A percentile compares a stretch with the other conserved stretches of the same genome.
These are phyloP conservation scores for Talaromyces nanjingensis DNA, from an alignment of 495 filamentous ascomycete genomes.

Conservation along the genomic window DNA sequence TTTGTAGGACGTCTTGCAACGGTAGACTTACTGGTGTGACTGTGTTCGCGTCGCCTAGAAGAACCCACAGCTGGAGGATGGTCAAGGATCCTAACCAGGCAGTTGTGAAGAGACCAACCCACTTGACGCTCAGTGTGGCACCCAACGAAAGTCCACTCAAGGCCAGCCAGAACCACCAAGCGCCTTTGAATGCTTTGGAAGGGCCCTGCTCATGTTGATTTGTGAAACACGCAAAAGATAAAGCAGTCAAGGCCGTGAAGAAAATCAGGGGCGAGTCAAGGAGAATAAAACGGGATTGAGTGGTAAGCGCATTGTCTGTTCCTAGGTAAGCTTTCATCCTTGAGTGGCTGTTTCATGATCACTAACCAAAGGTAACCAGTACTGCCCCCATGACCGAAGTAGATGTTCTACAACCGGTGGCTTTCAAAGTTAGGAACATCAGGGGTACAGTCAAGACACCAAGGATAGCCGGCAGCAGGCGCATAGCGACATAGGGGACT, in stretches of 20 bases:
- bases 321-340: conserved; percentile 12
- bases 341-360: not conserved
- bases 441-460: conserved; percentile 81
- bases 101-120: conserved; percentile 98
- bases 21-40: conserved; percentile 58
- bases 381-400: conserved; percentile 76
- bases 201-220: conserved; percentile 96
- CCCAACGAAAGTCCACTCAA: conserved; percentile 83
- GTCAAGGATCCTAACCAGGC: conserved; percentile 96
- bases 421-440: conserved; percentile 93
- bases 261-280: conserved; percentile 93
- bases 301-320: conserved; percentile 86
- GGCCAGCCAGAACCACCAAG: conserved; percentile 97
- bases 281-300: conserved; percentile 90
- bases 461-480: conserved; percentile 80
- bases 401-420: conserved; percentile 76
- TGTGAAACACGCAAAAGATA: conserved; percentile 87
- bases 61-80: conserved; percentile 83
- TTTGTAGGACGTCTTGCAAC: not conserved
- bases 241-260: conserved; percentile 84
- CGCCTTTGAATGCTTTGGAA: conserved; percentile 70
- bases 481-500: conserved; percentile 97
- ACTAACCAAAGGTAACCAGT: conserved; percentile 78
- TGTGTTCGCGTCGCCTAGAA: conserved; percentile 79
- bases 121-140: conserved; percentile 93